Evolutionary conservation across 2,329 filamentous ascomycete species (phyloP).

Genomic region (Arthrobotrys iridis): DNA sequence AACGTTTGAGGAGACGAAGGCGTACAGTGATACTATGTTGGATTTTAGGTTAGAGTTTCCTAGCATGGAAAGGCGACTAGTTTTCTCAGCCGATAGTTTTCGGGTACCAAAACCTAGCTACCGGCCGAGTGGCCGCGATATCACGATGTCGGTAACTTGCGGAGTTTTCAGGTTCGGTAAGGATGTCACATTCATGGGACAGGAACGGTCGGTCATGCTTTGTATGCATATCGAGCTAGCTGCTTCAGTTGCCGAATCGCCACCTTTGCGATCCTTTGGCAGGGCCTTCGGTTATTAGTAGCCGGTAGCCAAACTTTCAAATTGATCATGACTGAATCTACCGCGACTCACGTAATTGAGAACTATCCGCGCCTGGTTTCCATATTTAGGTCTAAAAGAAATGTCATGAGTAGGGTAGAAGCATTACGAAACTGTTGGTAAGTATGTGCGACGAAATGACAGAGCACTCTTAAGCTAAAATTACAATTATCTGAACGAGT

Average conservation of each 20-base stretch:
- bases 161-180: not conserved
- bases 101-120: not conserved
- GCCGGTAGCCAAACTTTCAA: not conserved
- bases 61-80: not conserved
- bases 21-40: not conserved
- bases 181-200: not conserved
- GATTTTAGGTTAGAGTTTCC: not conserved
- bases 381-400: slow-evolving; percentile 3
- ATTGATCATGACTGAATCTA: not conserved
- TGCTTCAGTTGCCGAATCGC: not conserved
- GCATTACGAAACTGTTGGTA: slow-evolving; percentile 2
- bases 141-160: not conserved
- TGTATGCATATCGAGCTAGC: not conserved
- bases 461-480: not conserved
- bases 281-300: not conserved
- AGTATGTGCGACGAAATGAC: not conserved
- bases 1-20: slow-evolving; percentile 10
- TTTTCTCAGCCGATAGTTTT: not conserved
- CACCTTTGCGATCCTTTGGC: slow-evolving; percentile 7
- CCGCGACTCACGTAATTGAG: not conserved
- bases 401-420: not conserved
- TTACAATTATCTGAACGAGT: not conserved
- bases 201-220: not conserved
- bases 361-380: not conserved
- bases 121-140: not conserved